phyloP scores from a whole-genome alignment of 129 eudicot species.

The Flaveria brownii region DNA sequence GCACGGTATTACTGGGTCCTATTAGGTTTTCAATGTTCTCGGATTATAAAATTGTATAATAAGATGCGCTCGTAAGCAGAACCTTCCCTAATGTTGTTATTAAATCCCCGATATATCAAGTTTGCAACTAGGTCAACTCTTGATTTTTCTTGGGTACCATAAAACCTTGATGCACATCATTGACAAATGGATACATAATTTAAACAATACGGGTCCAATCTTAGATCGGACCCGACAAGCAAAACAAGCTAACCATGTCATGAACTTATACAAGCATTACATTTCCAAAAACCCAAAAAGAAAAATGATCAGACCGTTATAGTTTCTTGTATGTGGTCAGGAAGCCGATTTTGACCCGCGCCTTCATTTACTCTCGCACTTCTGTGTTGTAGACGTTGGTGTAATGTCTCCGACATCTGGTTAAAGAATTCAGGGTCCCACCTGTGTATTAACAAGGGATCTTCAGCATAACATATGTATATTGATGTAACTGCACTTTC shows the following conservation, averaged over 20 bases:
- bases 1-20: no score
- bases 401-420: slow-evolving; percentile 75
- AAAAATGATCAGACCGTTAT: slow-evolving; percentile 35
- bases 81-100: not conserved
- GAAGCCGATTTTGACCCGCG: slow-evolving; percentile 45
- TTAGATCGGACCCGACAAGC: slow-evolving; percentile 27
- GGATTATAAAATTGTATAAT: no score
- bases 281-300: slow-evolving; percentile 4
- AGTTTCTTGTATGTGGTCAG: slow-evolving; percentile 52
- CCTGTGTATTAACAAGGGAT: slow-evolving; percentile 70
- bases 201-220: slow-evolving; percentile 21
- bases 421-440: slow-evolving; percentile 82
- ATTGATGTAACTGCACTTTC: slow-evolving; percentile 95
- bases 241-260: slow-evolving; percentile 1
- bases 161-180: slow-evolving; percentile 16
- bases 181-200: slow-evolving; percentile 6
- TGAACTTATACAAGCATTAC: slow-evolving; percentile 27
- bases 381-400: slow-evolving; percentile 84
- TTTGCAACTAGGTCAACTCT: slow-evolving; percentile 5
- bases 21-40: no score
- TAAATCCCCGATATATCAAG: not conserved
- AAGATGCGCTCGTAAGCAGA: no score
- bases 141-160: not conserved
- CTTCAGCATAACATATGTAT: slow-evolving; percentile 87
- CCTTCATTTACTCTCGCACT: slow-evolving; percentile 79